Percentiles rank a stretch among this genome's conserved stretches.
Evolutionary conservation across 306 rosid species (phyloP).

Genomic region (Sechiopsis laciniata): DNA sequence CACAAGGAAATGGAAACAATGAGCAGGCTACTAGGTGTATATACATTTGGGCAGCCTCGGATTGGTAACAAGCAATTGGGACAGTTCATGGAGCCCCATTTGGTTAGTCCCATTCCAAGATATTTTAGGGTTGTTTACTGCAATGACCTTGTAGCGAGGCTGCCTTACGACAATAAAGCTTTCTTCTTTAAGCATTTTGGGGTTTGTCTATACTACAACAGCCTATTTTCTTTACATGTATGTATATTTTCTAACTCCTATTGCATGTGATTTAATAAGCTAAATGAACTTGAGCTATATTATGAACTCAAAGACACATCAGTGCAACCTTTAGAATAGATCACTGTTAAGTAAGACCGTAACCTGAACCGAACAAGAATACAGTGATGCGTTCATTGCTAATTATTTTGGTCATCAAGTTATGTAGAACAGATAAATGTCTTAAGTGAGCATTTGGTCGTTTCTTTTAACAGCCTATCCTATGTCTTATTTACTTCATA

Average conservation of each 20-base stretch:
- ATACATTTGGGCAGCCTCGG: slow-evolving; percentile 82
- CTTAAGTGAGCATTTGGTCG: not conserved
- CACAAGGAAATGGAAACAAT: slow-evolving; percentile 53
- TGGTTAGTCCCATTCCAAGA: slow-evolving; percentile 39
- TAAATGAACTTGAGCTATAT: not conserved
- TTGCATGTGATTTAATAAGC: not conserved
- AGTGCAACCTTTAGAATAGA: not conserved
- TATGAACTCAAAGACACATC: not conserved
- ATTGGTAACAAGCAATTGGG: slow-evolving; percentile 55
- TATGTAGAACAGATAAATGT: not conserved
- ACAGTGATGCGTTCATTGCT: not conserved
- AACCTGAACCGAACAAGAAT: not conserved
- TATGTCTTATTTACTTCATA: not conserved
- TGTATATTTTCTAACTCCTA: slow-evolving; percentile 15
- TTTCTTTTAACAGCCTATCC: not conserved
- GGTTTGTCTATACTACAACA: slow-evolving; percentile 63
- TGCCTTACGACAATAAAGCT: slow-evolving; percentile 63
- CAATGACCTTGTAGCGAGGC: slow-evolving; percentile 70
- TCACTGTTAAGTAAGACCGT: not conserved
- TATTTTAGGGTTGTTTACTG: slow-evolving; percentile 73
- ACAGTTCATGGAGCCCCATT: slow-evolving; percentile 52
- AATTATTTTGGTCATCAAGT: not conserved
- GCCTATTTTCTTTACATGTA: slow-evolving; percentile 48
- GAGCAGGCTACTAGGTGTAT: slow-evolving; percentile 51
- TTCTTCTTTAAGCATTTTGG: slow-evolving; percentile 71